These are phyloP conservation scores for Solanum sejunctum DNA, from an alignment of 257 asterid species.

Conservation along the genomic window DNA sequence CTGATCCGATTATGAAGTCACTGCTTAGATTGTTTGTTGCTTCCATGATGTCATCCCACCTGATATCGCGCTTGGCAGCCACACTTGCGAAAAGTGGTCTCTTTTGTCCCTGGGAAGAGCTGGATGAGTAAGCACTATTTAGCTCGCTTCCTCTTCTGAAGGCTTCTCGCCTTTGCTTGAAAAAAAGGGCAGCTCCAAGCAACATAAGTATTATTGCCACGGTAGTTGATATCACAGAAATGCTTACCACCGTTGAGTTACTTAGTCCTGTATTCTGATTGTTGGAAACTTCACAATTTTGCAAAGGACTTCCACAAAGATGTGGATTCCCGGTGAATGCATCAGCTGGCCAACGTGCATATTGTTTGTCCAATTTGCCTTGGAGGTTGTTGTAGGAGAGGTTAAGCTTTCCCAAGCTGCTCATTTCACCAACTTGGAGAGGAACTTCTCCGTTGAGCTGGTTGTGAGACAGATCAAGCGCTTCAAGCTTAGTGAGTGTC, in stretches of 20 bases:
- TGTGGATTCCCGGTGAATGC: constrained; percentile 51
- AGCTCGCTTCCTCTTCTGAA: constrained; percentile 20
- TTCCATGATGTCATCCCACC: constrained; percentile 82
- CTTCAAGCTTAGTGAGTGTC: constrained; percentile 62
- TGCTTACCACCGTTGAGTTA: constrained; percentile 41
- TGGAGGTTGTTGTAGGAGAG: constrained; percentile 63
- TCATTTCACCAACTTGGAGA: constrained; percentile 55
- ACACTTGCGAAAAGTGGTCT: constrained; percentile 40
- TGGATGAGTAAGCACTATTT: constrained; percentile 44
- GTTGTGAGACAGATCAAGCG: constrained; percentile 73
- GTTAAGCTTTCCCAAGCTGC: constrained; percentile 65
- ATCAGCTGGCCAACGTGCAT: constrained; percentile 66
- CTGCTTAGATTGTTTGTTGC: constrained; percentile 81
- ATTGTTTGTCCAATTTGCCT: constrained; percentile 55
- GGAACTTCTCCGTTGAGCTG: constrained; percentile 60
- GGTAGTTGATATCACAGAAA: constrained; percentile 46
- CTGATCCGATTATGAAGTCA: constrained; percentile 70
- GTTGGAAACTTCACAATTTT: constrained; percentile 28
- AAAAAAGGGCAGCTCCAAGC: constrained; percentile 50
- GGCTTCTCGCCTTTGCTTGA: constrained; percentile 55
- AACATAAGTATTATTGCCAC: constrained; percentile 34
- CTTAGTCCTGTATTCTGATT: constrained; percentile 14
- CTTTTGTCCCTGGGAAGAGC: constrained; percentile 63
- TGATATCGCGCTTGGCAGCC: constrained; percentile 39
- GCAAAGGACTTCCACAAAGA: constrained; percentile 78